A percentile compares a stretch with the other conserved stretches of the same genome.
phyloP scores from a whole-genome alignment of 2,329 filamentous ascomycete species.

The Erysiphe pulchra region DNA sequence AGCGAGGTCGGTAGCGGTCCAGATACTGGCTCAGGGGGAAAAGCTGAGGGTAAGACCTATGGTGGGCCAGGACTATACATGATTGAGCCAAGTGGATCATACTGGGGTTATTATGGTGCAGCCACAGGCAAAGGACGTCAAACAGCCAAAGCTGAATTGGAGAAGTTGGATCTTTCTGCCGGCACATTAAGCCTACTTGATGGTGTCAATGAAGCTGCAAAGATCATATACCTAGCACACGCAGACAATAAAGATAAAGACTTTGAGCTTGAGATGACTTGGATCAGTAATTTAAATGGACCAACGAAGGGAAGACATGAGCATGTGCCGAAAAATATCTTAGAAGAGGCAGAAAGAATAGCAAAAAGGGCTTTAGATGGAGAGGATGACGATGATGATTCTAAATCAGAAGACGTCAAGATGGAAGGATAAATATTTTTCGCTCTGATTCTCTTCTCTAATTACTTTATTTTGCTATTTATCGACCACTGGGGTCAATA shows the following conservation, averaged over 20 bases:
- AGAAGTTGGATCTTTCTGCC: conserved; percentile 76
- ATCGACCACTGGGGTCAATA: too few species aligned
- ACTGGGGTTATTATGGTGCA: conserved; percentile 98
- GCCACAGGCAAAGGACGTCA: conserved; percentile 93
- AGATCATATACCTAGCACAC: conserved; percentile 92
- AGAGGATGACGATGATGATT: conserved; percentile 62
- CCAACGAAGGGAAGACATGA: conserved; percentile 82
- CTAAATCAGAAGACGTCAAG: conserved; percentile 39
- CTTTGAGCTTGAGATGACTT: conserved; percentile 97
- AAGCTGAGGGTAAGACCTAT: conserved; percentile 46
- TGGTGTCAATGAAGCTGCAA: conserved; percentile 83
- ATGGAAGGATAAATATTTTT: conserved; percentile 59
- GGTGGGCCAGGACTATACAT: conserved; percentile 92
- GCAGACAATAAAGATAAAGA: conserved; percentile 99
- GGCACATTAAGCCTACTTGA: conserved; percentile 57
- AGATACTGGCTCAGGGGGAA: conserved; percentile 56
- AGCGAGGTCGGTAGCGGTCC: conserved; percentile 74
- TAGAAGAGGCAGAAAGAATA: conserved; percentile 76
- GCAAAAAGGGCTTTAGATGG: conserved; percentile 76
- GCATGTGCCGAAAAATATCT: conserved; percentile 74
- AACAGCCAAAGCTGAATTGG: conserved; percentile 88
- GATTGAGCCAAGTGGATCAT: conserved; percentile 91
- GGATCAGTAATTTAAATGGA: conserved; percentile 66
- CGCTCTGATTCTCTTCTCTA: background rate
- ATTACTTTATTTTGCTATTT: too few species aligned